Percentiles rank a stretch among this genome's conserved stretches.
Evolutionary conservation across 78 protist genomes (phyloP).

Genomic region (Planoprotostelium fungivorum): DNA sequence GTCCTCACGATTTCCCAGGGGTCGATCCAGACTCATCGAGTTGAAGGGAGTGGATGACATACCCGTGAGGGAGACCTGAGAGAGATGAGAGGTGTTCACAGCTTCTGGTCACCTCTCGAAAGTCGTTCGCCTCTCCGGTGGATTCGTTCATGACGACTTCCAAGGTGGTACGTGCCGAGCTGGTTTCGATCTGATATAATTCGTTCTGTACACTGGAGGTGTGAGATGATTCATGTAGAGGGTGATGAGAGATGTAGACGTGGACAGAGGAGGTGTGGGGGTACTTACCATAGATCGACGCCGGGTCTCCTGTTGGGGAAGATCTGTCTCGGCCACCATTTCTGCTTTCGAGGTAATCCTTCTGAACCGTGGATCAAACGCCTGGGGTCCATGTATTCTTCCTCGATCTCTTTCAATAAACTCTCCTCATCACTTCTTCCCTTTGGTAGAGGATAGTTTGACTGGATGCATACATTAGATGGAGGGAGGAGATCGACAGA

Average conservation of each 20-base stretch:
- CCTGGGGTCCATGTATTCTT: not conserved
- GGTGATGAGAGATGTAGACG: too few relatives aligned
- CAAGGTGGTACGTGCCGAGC: not conserved
- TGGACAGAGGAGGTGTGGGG: too few relatives aligned
- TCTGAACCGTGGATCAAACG: not conserved
- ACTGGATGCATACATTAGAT: not conserved
- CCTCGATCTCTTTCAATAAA: not conserved
- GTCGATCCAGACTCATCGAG: not conserved
- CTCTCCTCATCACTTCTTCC: not conserved
- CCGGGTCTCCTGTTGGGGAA: not conserved
- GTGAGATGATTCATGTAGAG: not conserved
- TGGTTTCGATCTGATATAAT: not conserved
- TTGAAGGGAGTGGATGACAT: not conserved
- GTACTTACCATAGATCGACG: not conserved
- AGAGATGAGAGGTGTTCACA: too few relatives aligned
- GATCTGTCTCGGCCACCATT: constrained; percentile 1
- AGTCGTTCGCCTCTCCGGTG: not conserved
- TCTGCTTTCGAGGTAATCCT: not conserved
- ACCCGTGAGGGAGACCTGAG: not conserved
- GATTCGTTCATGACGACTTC: not conserved
- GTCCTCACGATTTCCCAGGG: not conserved
- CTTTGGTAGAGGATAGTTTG: not conserved
- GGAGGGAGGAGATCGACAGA: not conserved
- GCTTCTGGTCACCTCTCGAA: not conserved
- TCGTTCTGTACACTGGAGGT: not conserved